Evolutionary conservation across 352 stramenopile species (phyloP), one percentile per base, ranked within the genome.

Genomic region (Peronospora belbahrii): DNA sequence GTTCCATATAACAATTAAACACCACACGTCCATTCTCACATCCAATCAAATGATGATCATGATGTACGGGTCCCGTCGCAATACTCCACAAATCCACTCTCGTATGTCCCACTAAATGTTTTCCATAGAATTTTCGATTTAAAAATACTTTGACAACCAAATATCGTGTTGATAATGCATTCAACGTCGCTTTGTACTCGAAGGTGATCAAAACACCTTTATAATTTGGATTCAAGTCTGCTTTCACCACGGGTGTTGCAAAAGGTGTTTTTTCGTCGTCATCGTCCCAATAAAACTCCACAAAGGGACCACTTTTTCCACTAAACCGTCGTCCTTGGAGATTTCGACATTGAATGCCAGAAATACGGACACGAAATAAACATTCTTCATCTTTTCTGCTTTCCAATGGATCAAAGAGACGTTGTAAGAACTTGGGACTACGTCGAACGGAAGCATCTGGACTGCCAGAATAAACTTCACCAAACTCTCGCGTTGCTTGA

Each of bases 1-100:
- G 83, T 45, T 94, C 83, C 83, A 94, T 94, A 65, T 94, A 94
- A 59, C 80, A 91, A 40, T 94, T 94, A 59, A 94, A 94, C 36
- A 94, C 83, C 19, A 94, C 77, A 19, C 83, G 74, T 27, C 83
- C 83, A 47, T 94, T 94, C 20, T 90, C 78, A 39, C 83, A 94
- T 5, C 83, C 83, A 24, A 83, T 65, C 23, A 94, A 60, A 31
- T 94, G 80, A 49, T 94, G 83, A 27, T 94, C 83, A 46, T 94
- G 83, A 48, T 94, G 83, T 32, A 94, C 83, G 0, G 83, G 83
- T 4, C 83, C 83, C 4, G 79, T 94, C 2, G 83, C 80, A 39
- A 94, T 68, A 14, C 74, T 88, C 70, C 76, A 84, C 2, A 94
- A 42, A 40, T 94, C 81, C 9, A 94, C 82, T 14, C 77, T 73